Evolutionary conservation across 148 eudicot genomes (phyloP), one percentile per base, ranked within the genome.

Genomic region (Cornus suecica): DNA sequence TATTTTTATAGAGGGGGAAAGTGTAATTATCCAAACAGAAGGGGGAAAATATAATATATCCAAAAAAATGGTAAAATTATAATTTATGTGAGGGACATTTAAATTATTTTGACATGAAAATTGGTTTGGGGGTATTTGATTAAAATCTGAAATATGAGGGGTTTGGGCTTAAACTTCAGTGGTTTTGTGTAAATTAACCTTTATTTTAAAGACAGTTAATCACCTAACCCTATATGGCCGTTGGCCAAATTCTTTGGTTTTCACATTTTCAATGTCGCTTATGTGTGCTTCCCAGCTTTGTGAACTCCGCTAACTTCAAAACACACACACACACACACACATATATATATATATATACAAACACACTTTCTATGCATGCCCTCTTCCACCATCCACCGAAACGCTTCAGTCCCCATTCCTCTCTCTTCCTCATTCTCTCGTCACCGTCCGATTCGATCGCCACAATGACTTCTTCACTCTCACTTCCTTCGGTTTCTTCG

Each of bases 401-500:
- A 65, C 73, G 62, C 60, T 27, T 34, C 68, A 8, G 22, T 54
- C 58, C 68, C 77, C 25, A 60, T 60, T 66, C 29, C n/a, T 56
- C 81, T 70, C 37, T 1, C 27, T 26, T 71, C 62, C 37, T 67
- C 62, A 52, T 48, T 51, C 76, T 10, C 37, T 28, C 27, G 48
- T 48, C 54, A 54, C 71, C 74, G 54, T 26, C 82, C 54, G 41
- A 66, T 27, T 65, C 81, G 22, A 79, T 72, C 67, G 69, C 76
- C 70, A 60, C 74, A 58, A 91, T 87, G 95, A 62, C 75, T 32
- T 85, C 90, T 25, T 84, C 90, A 22, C 72, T 87, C 8, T 18
- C 74, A 11, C 74, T 74, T 34, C 91, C 94, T 70, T 88, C 97
- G 27, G 52, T 88, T 58, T 80, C 91, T 7, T 74, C 76, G 5